phyloP scores from a whole-genome alignment of 2,329 filamentous ascomycete species.

The Diaporthe humulicola region DNA sequence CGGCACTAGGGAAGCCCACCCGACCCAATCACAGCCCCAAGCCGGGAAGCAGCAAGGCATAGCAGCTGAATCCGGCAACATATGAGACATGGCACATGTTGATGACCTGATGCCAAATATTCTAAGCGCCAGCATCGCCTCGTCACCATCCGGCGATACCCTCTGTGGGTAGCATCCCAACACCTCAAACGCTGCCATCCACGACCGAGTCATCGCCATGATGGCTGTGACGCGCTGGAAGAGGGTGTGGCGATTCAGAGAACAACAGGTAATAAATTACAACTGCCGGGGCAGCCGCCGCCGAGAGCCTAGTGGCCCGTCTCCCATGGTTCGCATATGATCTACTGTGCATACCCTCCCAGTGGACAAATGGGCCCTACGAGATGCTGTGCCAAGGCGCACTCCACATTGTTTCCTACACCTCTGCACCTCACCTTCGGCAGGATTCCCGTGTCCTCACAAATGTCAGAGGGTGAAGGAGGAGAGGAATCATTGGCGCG shows the following conservation, averaged over 20 bases:
- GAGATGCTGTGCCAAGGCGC: conserved; percentile 5
- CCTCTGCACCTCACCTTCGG: conserved; percentile 1
- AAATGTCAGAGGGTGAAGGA: not conserved
- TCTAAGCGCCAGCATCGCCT: conserved; percentile 27
- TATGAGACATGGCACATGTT: conserved; percentile 25
- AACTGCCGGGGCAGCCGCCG: conserved; percentile 16
- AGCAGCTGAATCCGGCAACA: conserved; percentile 21
- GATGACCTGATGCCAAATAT: conserved; percentile 29
- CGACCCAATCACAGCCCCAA: conserved; percentile 17
- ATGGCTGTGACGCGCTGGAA: not conserved
- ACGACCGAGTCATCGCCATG: conserved; percentile 21
- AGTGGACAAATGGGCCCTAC: not conserved
- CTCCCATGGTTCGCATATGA: conserved; percentile 26
- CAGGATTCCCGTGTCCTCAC: conserved; percentile 14
- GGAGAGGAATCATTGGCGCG: not conserved
- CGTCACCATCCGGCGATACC: conserved; percentile 16
- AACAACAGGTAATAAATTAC: not conserved
- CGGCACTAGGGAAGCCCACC: conserved; percentile 6
- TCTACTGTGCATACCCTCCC: not conserved
- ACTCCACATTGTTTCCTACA: conserved; percentile 1
- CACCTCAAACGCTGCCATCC: conserved; percentile 18
- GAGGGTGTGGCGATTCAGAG: conserved; percentile 8
- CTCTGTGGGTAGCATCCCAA: conserved; percentile 15
- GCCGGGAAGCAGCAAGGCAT: not conserved
- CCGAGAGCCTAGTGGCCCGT: not conserved